Evolutionary conservation across 805 yeast genomes (phyloP).

Genomic region (Nakazawaea siamensis): DNA sequence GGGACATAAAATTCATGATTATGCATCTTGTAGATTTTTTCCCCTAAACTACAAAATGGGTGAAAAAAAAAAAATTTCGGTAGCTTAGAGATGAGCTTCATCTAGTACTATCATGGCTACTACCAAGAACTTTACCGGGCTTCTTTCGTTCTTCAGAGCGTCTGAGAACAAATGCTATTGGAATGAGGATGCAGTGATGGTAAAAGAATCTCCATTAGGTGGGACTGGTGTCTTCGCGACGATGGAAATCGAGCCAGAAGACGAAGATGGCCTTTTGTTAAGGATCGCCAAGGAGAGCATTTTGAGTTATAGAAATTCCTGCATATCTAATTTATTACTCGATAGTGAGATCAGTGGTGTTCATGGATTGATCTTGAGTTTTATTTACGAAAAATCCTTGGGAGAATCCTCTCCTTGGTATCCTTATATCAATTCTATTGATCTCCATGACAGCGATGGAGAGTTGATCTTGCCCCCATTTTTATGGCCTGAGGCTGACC

Average conservation of each 20-base stretch:
- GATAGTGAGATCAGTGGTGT: conserved; percentile 60
- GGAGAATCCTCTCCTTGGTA: conserved; percentile 76
- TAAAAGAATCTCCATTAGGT: conserved; percentile 42
- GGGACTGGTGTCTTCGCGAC: conserved; percentile 72
- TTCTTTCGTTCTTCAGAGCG: conserved; percentile 44
- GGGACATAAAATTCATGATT: too few relatives aligned
- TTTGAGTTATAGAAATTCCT: conserved; percentile 49
- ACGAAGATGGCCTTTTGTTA: conserved; percentile 27
- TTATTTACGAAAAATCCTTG: conserved; percentile 58
- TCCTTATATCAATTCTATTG: conserved; percentile 50
- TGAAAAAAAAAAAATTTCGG: conserved; percentile 1
- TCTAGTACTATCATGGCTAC: conserved; percentile 19
- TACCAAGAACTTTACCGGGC: conserved; percentile 19
- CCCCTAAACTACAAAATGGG: neutral
- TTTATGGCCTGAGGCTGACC: conserved; percentile 50
- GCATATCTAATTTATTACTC: conserved; percentile 55
- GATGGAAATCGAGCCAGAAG: conserved; percentile 21
- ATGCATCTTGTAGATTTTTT: neutral
- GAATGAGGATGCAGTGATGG: conserved; percentile 35
- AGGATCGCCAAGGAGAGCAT: conserved; percentile 56
- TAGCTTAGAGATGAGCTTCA: neutral
- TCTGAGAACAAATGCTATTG: conserved; percentile 42
- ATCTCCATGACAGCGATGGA: conserved; percentile 22
- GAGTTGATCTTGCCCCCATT: conserved; percentile 46
- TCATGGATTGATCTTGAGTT: conserved; percentile 57